Evolutionary conservation across 768 basidiomycete genomes (phyloP).

Genomic region (Boletus reticulatus): DNA sequence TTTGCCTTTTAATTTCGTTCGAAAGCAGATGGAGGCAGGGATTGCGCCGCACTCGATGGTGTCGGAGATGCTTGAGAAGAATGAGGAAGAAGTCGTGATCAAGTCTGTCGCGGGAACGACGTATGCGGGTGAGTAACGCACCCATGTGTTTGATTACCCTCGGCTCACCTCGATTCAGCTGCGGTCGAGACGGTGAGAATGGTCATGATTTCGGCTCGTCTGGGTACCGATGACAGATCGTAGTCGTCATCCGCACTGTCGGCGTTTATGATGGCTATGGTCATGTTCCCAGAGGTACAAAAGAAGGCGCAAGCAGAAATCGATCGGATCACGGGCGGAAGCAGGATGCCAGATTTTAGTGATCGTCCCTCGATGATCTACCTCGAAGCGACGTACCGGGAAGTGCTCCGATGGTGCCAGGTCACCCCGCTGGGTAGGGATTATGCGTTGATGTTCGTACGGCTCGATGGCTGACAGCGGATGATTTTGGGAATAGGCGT

Average conservation of each 20-base stretch:
- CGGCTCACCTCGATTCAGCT: constrained; percentile 4
- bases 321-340: constrained; percentile 17
- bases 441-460: not conserved
- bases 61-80: constrained; percentile 21
- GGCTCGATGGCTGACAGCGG: not conserved
- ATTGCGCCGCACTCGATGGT: constrained; percentile 21
- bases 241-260: constrained; percentile 24
- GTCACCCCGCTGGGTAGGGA: constrained; percentile 21
- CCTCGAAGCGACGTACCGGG: constrained; percentile 21
- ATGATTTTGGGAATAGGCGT: constrained; percentile 16
- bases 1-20: constrained; percentile 17
- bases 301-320: constrained; percentile 29
- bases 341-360: constrained; percentile 15
- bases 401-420: constrained; percentile 26
- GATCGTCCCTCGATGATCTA: constrained; percentile 25
- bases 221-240: not conserved
- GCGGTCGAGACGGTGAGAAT: constrained; percentile 20
- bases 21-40: constrained; percentile 17
- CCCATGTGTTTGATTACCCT: not conserved
- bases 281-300: constrained; percentile 23
- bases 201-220: not conserved
- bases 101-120: constrained; percentile 31
- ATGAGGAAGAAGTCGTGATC: constrained; percentile 27
- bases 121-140: constrained; percentile 25
- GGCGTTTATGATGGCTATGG: constrained; percentile 27